Conservation (phyloP, 495 filamentous ascomycete genomes). For the Neurospora sp. region DNA sequence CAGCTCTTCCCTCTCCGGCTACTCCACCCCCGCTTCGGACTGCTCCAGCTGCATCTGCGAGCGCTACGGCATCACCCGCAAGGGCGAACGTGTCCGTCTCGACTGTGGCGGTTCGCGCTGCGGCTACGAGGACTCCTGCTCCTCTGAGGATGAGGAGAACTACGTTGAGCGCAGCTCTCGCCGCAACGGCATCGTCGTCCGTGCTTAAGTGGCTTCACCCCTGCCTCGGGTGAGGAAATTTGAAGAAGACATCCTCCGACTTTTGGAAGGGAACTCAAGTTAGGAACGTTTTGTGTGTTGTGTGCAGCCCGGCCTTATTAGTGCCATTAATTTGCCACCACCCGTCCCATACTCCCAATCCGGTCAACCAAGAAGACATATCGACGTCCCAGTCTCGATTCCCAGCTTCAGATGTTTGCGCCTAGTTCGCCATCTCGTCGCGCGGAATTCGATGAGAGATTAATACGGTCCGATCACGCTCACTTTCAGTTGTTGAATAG, state of each 20-base stretch:
- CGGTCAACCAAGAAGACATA: background rate
- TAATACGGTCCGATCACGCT: background rate
- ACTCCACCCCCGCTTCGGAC: slow-evolving; percentile 45
- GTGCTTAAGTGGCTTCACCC: slow-evolving; percentile 25
- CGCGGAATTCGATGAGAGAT: background rate
- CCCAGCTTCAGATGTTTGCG: background rate
- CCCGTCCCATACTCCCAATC: background rate
- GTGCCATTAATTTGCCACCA: background rate
- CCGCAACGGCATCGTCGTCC: slow-evolving; percentile 70
- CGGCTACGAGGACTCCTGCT: slow-evolving; percentile 60
- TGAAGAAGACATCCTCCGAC: slow-evolving; percentile 5
- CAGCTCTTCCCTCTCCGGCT: slow-evolving; percentile 62
- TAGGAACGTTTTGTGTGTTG: background rate
- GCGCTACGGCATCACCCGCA: slow-evolving; percentile 90
- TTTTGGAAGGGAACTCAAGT: background rate
- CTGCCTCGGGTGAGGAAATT: slow-evolving; percentile 20
- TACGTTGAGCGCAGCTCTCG: slow-evolving; percentile 47
- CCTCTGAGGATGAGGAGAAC: slow-evolving; percentile 50
- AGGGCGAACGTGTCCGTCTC: slow-evolving; percentile 83
- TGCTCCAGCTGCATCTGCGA: slow-evolving; percentile 69
- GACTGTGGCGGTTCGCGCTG: slow-evolving; percentile 85
- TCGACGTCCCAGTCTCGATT: background rate
- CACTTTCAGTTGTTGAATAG: background rate
- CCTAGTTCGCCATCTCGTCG: background rate
- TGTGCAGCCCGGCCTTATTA: background rate